Conservation (phyloP, 192 early-diverging fungal genomes). For the Entomortierella chlamydospora region DNA sequence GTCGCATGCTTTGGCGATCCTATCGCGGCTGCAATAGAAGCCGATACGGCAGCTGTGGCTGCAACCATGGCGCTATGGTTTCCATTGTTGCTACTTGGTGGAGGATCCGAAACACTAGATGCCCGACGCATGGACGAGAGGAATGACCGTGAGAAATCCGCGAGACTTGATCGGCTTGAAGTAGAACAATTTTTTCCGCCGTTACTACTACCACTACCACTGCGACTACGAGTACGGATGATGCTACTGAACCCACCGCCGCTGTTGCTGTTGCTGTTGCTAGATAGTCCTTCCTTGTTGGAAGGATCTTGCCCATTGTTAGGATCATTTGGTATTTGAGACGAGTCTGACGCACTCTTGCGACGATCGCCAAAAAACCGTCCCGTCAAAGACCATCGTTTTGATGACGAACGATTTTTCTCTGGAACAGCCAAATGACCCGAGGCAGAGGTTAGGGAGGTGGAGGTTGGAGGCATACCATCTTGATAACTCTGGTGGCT, state of each 20-base stretch:
- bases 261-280: neutral
- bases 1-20: neutral
- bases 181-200: conserved; percentile 1
- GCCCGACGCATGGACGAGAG: conserved; percentile 29
- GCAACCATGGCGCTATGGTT: neutral
- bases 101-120: neutral
- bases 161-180: conserved; percentile 25
- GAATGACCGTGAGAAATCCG: conserved; percentile 22
- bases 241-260: neutral
- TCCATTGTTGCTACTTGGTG: neutral
- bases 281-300: neutral
- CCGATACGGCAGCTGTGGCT: neutral
- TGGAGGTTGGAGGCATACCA: neutral
- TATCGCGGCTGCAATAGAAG: conserved; percentile 10
- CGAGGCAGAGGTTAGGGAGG: conserved; percentile 5
- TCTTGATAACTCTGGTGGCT: neutral
- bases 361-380: conserved; percentile 21
- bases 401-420: neutral
- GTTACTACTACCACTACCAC: neutral
- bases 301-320: neutral
- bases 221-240: neutral
- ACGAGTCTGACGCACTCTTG: conserved; percentile 13
- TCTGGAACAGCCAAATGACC: conserved; percentile 12
- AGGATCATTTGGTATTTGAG: conserved; percentile 1
- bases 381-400: conserved; percentile 32